Conservation (phyloP, 257 asterid species). For the Eucommia ulmoides region DNA sequence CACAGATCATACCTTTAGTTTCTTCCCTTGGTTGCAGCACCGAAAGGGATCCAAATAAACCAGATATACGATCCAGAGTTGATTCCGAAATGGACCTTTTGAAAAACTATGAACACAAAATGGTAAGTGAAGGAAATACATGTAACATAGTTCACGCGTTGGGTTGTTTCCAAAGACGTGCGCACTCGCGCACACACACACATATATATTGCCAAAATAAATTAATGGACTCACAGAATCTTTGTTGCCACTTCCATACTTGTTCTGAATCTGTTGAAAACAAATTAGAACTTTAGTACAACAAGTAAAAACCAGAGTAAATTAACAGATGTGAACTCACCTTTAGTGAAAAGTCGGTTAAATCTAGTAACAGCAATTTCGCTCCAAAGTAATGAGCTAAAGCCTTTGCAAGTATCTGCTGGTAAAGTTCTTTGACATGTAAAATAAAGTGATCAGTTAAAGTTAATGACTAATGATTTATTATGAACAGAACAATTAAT, state of each 20-base stretch:
- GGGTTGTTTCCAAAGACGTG: neutral
- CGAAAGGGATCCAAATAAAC: conserved; percentile 50
- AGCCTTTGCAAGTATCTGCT: conserved; percentile 78
- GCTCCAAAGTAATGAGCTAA: conserved; percentile 67
- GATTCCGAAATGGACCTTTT: conserved; percentile 76
- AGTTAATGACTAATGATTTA: no score
- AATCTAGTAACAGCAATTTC: conserved; percentile 55
- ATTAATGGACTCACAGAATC: conserved; percentile 40
- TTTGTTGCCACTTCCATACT: conserved; percentile 44
- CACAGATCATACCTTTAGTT: conserved; percentile 30
- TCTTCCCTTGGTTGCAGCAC: conserved; percentile 46
- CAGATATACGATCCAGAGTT: conserved; percentile 51
- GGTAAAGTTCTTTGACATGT: conserved; percentile 44
- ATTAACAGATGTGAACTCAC: conserved; percentile 17
- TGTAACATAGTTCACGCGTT: neutral
- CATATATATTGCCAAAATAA: neutral
- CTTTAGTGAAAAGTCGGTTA: conserved; percentile 59
- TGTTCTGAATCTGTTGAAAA: conserved; percentile 57
- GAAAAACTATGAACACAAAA: conserved; percentile 29
- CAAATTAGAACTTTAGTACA: conserved; percentile 11
- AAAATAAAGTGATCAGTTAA: conserved; percentile 2
- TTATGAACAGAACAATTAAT: no score
- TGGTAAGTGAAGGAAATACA: conserved; percentile 10
- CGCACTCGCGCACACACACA: neutral
- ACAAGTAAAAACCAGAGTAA: conserved; percentile 3